Evolutionary conservation across 1,284 basidiomycete species (phyloP).

Genomic region (Apiotrichum laibachii): DNA sequence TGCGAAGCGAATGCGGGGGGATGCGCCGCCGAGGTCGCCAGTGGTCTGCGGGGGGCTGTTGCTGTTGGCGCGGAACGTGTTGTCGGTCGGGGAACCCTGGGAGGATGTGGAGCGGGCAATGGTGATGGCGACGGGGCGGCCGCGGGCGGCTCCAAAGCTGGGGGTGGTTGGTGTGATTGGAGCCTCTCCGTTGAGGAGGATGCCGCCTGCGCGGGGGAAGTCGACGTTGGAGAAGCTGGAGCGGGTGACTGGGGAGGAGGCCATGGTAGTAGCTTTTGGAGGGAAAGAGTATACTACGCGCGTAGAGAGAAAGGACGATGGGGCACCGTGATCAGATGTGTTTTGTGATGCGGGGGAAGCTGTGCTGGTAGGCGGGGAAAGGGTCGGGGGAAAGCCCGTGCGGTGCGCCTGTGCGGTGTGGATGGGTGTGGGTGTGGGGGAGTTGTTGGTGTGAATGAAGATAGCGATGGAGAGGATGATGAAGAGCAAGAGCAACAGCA

Average conservation of each 20-base stretch:
- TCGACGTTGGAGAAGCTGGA: background rate
- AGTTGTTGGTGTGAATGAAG: no score
- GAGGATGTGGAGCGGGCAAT: background rate
- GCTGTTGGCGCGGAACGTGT: no score
- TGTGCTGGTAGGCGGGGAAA: no score
- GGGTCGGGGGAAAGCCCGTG: no score
- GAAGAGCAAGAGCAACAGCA: no score
- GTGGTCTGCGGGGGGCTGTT: background rate
- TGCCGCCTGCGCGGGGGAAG: conserved; percentile 7
- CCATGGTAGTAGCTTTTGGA: background rate
- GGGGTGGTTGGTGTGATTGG: background rate
- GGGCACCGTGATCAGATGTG: no score
- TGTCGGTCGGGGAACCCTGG: background rate
- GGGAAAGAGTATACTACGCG: background rate
- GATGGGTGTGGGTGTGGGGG: no score
- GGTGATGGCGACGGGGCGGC: conserved; percentile 5
- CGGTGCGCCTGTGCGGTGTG: no score
- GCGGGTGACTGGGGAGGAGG: background rate
- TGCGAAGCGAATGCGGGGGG: conserved; percentile 45
- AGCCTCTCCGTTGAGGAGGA: conserved; percentile 14
- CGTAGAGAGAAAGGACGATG: background rate
- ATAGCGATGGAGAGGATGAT: no score
- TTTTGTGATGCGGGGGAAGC: no score
- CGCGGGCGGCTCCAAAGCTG: background rate
- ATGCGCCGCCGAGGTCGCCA: background rate